Base-by-base conservation (phyloP, 331 rosid species). In the Malus hybrid region DNA sequence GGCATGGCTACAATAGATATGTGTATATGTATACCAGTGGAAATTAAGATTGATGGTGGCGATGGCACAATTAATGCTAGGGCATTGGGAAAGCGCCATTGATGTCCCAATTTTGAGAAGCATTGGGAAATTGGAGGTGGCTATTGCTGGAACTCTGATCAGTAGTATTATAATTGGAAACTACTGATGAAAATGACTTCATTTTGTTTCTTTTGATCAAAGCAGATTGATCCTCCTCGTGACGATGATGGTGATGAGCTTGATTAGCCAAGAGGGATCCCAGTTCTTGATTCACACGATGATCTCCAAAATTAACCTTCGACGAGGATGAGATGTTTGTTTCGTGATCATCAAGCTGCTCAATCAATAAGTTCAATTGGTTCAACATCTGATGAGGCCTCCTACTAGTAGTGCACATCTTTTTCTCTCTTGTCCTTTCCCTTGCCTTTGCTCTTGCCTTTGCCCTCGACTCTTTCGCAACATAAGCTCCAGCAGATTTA, bases 401-500 rank as follows among this genome's bases (percentile, higher is more conserved):
- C 76, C 50, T 78, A 69, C 70, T 65, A 34, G 48, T 66, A n/a
- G 20, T 68, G 64, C 77, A 65, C 78, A 82, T 82, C 79, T 29
- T 12, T 66, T 87, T 94, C 79, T 84, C 86, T 32, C 84, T 90
- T 3, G 99, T 85, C 77, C 97, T 90, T 79, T 89, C 97, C 57
- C 97, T 90, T 29, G 99, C 97, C 71, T 97, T 90, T 27, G 87
- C 97, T 34, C 97, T 89, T 12, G 99, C 96, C 78, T 83, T 94
- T 31, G 82, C 93, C 85, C 99, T 85, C 76, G 89, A 85, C 70
- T 86, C 92, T 71, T 87, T 89, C 55, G 85, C 90, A 57, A 75
- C 29, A 60, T 24, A 64, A 73, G 72, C 69, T 10, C 22, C n/a
- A 2, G 69, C 22, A n/a, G 70, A 62, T 14, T 62, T 52, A n/a